Conservation (phyloP, 2,329 filamentous ascomycete genomes). For the Botrytis hyacinthi region DNA sequence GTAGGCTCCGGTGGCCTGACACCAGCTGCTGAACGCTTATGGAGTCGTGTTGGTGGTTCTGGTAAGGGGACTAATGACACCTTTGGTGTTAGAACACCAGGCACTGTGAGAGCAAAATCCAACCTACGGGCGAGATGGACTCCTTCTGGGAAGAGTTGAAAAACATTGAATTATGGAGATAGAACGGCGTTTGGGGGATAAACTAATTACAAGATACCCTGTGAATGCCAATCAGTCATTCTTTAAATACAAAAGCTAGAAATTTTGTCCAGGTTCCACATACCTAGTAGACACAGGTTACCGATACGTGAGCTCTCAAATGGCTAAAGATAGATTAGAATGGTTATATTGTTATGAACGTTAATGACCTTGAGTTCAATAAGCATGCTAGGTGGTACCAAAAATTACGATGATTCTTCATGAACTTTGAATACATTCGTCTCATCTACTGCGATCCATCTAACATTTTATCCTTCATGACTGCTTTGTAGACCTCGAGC, state of each 20-base stretch:
- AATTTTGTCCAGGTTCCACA: neutral
- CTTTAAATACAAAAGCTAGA: neutral
- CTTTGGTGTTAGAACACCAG: constrained; percentile 35
- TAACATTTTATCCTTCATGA: neutral
- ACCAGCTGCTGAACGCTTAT: constrained; percentile 69
- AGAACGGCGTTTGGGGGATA: constrained; percentile 1
- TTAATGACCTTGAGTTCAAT: neutral
- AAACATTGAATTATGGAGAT: neutral
- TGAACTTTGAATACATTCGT: no score
- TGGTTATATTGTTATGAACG: neutral
- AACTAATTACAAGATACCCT: constrained; percentile 17
- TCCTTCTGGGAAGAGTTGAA: constrained; percentile 23
- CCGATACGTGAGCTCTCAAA: neutral
- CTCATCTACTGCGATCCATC: neutral
- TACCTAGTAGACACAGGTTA: neutral
- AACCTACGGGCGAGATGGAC: constrained; percentile 35
- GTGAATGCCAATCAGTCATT: neutral
- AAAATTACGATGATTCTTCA: neutral
- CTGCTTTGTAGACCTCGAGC: neutral
- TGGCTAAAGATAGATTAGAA: neutral
- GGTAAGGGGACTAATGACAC: constrained; percentile 34
- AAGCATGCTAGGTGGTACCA: neutral
- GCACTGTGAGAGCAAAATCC: constrained; percentile 33
- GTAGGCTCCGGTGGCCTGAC: constrained; percentile 57
- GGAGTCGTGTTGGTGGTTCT: constrained; percentile 56